Evolutionary conservation across 2,329 filamentous ascomycete species (phyloP).

Genomic region (Colletotrichum nymphaeae): DNA sequence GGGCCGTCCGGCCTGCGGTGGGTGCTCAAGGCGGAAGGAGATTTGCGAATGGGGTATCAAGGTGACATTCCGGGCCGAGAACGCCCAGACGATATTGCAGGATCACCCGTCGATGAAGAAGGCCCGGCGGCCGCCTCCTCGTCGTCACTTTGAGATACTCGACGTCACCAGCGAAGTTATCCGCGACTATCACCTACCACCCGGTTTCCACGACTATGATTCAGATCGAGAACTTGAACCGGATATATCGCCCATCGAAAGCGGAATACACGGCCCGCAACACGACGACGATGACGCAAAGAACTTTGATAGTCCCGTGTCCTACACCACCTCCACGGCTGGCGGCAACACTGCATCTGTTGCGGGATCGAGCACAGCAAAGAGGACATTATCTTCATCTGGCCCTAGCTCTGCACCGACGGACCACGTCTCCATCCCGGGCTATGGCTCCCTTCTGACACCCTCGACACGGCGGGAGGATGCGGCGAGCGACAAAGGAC

Average conservation of each 20-base stretch:
- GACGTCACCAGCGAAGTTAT: constrained; percentile 50
- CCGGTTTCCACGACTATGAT: constrained; percentile 30
- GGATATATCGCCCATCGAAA: background rate
- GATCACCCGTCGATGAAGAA: constrained; percentile 49
- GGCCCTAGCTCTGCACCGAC: constrained; percentile 7
- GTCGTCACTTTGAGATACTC: constrained; percentile 48
- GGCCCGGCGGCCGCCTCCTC: constrained; percentile 39
- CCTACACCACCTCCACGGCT: constrained; percentile 26
- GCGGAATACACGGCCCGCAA: background rate
- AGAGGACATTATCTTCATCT: constrained; percentile 12
- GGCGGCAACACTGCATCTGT: constrained; percentile 10
- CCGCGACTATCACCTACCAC: constrained; percentile 47
- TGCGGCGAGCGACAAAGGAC: constrained; percentile 9
- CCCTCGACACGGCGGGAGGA: constrained; percentile 18
- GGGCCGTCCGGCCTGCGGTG: constrained; percentile 47
- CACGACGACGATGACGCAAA: constrained; percentile 7
- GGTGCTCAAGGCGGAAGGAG: constrained; percentile 46
- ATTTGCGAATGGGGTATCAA: constrained; percentile 51
- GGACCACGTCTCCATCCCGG: background rate
- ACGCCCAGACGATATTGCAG: constrained; percentile 46
- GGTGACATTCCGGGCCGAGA: constrained; percentile 50
- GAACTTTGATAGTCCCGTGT: constrained; percentile 20
- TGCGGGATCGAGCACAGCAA: constrained; percentile 8
- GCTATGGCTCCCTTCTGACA: constrained; percentile 3
- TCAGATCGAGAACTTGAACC: constrained; percentile 21